Evolutionary conservation across 2,329 filamentous ascomycete genomes (phyloP), one percentile per base, ranked within the genome.

Genomic region (Colletotrichum orbiculare): DNA sequence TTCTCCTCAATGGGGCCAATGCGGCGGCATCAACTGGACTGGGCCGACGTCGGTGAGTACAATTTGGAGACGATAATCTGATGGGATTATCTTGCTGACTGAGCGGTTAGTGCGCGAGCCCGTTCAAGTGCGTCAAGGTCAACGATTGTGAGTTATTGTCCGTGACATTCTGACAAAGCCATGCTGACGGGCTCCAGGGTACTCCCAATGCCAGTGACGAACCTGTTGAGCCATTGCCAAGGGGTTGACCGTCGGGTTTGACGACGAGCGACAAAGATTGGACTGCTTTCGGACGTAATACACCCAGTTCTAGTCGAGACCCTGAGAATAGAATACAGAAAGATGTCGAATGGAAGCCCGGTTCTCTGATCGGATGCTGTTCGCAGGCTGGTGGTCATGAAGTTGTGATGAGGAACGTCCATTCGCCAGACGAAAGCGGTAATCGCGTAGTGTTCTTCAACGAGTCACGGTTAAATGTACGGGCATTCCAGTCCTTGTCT

Each of bases 1-100:
- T 34, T 45, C 60, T 12, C 64, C 60, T 37, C 60, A 64, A 38
- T 58, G 64, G 64, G 64, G 60, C 6, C 64, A 66, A 35, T 66
- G 64, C 49, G 64, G 60, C 33, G 64, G 64, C 13, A 60, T 66
- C 35, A 52, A 58, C 25, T 60, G 60, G 60, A 46, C 42, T 17
- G 60, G 64, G 1, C 11, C 60, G 48, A 59, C 54, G 10, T 41
- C 41, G 4, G 64, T 66, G 38, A 52, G 64, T 64, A 13, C 25
- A 25, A 5, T 25, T 25, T 4, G 25, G 25, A 25, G 34, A 11
- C 5, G 2, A 34, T 15, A 5, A 8, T 13, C 15, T 2, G 4
- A 8, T 6, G 37, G 8, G 17, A n/a, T 10, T 4, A 37, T 15
- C 46, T 33, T 38, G 34, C 34, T 33, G n/a, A 50, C 54, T 66